Conservation (phyloP, 345 rosid genomes). For the Lepidium aucheri region DNA sequence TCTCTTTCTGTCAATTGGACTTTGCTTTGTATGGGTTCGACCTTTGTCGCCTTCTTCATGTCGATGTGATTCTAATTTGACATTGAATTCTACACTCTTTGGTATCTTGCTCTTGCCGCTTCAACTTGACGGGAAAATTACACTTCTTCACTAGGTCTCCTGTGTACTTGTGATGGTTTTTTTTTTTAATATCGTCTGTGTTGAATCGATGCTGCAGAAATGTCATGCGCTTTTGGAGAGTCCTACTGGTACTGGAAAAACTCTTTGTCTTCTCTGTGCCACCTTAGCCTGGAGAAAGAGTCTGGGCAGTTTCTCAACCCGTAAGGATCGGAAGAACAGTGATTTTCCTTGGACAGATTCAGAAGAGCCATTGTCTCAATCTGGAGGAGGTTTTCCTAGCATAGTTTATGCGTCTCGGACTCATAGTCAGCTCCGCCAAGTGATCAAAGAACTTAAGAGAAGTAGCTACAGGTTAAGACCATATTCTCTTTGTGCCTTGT, state of each 20-base stretch:
- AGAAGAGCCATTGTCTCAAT: slow-evolving; percentile 14
- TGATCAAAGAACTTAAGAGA: slow-evolving; percentile 77
- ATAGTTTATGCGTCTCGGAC: slow-evolving; percentile 85
- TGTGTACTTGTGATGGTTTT: neutral
- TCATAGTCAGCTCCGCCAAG: slow-evolving; percentile 97
- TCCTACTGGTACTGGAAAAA: slow-evolving; percentile 98
- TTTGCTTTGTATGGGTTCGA: neutral
- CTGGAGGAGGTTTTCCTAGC: slow-evolving; percentile 49
- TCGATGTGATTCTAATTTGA: no score
- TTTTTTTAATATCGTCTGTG: neutral
- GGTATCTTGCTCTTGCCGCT: no score
- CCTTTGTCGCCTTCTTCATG: no score
- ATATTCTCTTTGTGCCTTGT: neutral
- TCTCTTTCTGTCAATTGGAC: neutral
- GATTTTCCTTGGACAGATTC: slow-evolving; percentile 7
- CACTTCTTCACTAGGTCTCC: no score
- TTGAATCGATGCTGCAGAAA: slow-evolving; percentile 36
- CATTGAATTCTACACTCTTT: no score
- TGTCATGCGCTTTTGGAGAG: slow-evolving; percentile 94
- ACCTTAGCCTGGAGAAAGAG: slow-evolving; percentile 98
- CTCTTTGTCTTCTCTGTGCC: slow-evolving; percentile 91
- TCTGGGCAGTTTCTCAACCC: slow-evolving; percentile 63
- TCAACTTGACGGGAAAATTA: no score
- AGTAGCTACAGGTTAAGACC: slow-evolving; percentile 69
- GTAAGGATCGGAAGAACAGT: slow-evolving; percentile 30